A percentile compares a stretch with the other conserved stretches of the same genome.
Evolutionary conservation across 371 early-diverging fungal species (phyloP).

Genomic region (Rhizopus delemar): DNA sequence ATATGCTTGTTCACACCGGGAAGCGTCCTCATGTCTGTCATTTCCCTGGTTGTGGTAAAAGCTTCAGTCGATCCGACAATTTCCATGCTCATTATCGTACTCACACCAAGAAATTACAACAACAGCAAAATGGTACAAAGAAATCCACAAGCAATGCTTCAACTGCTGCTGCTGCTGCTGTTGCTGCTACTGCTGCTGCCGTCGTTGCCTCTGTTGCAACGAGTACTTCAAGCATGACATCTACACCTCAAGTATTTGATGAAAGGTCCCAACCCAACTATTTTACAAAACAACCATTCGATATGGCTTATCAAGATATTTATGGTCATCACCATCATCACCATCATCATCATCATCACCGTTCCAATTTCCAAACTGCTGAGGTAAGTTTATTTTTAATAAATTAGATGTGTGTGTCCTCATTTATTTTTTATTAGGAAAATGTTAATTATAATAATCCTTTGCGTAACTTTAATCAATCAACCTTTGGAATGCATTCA

Average conservation of each 20-base stretch:
- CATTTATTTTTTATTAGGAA: constrained; percentile 1
- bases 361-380: constrained; percentile 4
- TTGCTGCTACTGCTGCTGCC: constrained; percentile 8
- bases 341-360: constrained; percentile 14
- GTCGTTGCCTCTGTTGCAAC: constrained; percentile 6
- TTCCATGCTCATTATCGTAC: constrained; percentile 64
- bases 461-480: constrained; percentile 18
- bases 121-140: not conserved
- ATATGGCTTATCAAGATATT: constrained; percentile 28
- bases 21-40: constrained; percentile 72
- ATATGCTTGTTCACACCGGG: constrained; percentile 57
- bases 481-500: constrained; percentile 13
- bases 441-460: constrained; percentile 11
- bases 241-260: constrained; percentile 18
- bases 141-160: not conserved
- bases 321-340: constrained; percentile 20
- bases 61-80: constrained; percentile 78
- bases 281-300: constrained; percentile 30
- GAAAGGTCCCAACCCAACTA: constrained; percentile 18
- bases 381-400: constrained; percentile 10
- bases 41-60: constrained; percentile 65
- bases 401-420: not conserved
- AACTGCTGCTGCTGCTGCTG: not conserved
- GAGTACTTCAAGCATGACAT: not conserved
- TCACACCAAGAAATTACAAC: constrained; percentile 44